Evolutionary conservation across 2,329 filamentous ascomycete genomes (phyloP), one percentile per base, ranked within the genome.

Genomic region (Tolypocladium tropicale): DNA sequence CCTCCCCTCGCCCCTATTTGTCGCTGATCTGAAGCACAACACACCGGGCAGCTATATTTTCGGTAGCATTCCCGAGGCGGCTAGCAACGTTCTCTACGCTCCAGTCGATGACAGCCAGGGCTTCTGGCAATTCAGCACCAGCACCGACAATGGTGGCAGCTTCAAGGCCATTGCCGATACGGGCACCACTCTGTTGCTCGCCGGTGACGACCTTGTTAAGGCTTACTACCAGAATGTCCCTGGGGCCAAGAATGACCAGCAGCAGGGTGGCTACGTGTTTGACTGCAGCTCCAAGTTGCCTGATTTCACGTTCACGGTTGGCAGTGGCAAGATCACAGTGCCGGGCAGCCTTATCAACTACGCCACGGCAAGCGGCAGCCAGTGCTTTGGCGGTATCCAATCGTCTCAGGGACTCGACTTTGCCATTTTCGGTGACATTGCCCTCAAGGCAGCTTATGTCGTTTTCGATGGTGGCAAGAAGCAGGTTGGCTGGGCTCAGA

Each of bases 371-470:
- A 71, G 76, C 25, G 74, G 72, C 43, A 74, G 75, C 36, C 81
- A 76, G 55, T 90, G 86, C 73, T 86, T 85, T 60, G 86, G 85
- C 59, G 85, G 85, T 61, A 73, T 89, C 11, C 86, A 89, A 72
- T 75, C 79, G 23, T 84, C 80, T 53, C 60, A 61, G 1, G 53
- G 57, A 7, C 46, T 63, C 21, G 61, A 60, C 1, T 74, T 77
- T 23, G 81, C 85, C 69, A 86, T 90, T 64, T 83, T 80, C 65
- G 81, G 81, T 25, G 81, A 83, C 60, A 76, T 83, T 62, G 79
- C 83, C 58, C 81, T 84, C 68, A 83, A 83, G 71, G 78, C 78
- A 48, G 78, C 82, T 60, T 82, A 81, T 60, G 78, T 83, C 39
- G 79, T 76, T 18, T 83, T 83, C 64, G 78, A 83, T 61, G 75